phyloP scores from a whole-genome alignment of 2,329 filamentous ascomycete genomes.

The Pyrenophora graminea region DNA sequence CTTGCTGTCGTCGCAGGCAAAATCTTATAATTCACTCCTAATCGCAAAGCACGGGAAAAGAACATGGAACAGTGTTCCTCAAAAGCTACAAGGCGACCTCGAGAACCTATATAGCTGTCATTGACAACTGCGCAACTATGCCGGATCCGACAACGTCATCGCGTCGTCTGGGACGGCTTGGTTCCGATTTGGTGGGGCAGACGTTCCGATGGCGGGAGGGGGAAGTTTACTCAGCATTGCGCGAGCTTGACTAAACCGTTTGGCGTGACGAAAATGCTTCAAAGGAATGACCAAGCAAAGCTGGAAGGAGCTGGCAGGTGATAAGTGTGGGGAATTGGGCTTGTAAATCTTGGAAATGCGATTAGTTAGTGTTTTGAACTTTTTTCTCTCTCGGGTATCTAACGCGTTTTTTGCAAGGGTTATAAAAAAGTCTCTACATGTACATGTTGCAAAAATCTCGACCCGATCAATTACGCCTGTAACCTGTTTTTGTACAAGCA shows the following conservation, averaged over 20 bases:
- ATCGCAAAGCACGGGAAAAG: conserved; percentile 19
- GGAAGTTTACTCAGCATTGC: conserved; percentile 35
- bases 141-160: conserved; percentile 25
- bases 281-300: too few species aligned
- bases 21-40: conserved; percentile 15
- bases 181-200: conserved; percentile 13
- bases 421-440: too few species aligned
- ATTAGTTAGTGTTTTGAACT: too few species aligned
- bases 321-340: background rate
- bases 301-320: too few species aligned
- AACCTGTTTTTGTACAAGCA: too few species aligned
- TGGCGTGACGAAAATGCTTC: conserved; percentile 1
- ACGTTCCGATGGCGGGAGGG: conserved; percentile 10
- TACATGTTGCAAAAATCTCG: too few species aligned
- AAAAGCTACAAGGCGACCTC: background rate
- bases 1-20: background rate
- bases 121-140: conserved; percentile 18
- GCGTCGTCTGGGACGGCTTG: conserved; percentile 2
- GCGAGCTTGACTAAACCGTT: conserved; percentile 31
- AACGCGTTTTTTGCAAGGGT: too few species aligned
- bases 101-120: conserved; percentile 29
- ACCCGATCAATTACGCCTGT: too few species aligned
- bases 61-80: background rate
- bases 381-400: too few species aligned
- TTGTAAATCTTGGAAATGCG: too few species aligned